phyloP scores from a whole-genome alignment of 2,329 filamentous ascomycete species.

The Diaporthe australafricana region DNA sequence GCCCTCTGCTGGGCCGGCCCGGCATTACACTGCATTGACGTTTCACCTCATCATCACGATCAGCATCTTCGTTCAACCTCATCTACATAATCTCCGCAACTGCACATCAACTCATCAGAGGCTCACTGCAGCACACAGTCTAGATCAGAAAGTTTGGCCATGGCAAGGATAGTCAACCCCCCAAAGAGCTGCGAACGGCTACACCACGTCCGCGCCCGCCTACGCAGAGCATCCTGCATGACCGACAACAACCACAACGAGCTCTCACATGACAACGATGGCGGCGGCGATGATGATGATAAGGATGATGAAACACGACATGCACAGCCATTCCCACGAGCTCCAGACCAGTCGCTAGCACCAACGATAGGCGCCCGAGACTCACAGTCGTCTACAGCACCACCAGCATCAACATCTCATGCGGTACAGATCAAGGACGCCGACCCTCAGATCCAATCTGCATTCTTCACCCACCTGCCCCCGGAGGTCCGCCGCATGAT shows the following conservation, averaged over 20 bases:
- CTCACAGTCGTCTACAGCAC: background rate
- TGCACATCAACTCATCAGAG: background rate
- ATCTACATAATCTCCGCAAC: background rate
- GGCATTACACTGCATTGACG: conserved; percentile 10
- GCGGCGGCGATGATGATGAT: background rate
- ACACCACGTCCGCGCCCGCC: conserved; percentile 32
- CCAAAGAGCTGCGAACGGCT: conserved; percentile 24
- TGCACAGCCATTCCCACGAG: background rate
- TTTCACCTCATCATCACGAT: conserved; percentile 15
- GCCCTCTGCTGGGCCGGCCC: background rate
- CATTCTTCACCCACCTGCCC: conserved; percentile 39
- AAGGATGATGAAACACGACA: background rate
- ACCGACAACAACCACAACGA: conserved; percentile 7
- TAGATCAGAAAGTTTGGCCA: background rate
- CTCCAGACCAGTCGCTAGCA: background rate
- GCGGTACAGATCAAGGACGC: background rate
- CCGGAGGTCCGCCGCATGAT: conserved; percentile 38
- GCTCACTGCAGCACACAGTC: background rate
- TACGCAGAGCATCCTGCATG: conserved; percentile 35
- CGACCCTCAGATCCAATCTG: conserved; percentile 37
- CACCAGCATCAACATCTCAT: background rate
- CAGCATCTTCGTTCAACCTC: background rate
- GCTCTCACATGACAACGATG: background rate
- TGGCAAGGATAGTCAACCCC: conserved; percentile 12
- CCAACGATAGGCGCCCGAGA: background rate